phyloP scores from a whole-genome alignment of 345 rosid species.

The Sisymbrium irio region DNA sequence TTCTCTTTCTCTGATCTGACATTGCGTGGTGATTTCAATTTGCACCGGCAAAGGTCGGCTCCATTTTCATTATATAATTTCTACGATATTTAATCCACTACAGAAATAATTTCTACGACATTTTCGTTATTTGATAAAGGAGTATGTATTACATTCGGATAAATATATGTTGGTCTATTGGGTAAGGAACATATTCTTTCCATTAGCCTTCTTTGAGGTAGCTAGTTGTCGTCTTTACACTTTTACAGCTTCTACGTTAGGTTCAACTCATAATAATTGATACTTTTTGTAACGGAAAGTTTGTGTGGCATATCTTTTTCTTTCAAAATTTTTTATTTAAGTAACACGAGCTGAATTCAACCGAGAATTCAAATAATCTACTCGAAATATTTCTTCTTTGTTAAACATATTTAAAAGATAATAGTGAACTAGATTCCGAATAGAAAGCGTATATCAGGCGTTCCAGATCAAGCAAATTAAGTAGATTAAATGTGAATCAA shows the following conservation, averaged over 20 bases:
- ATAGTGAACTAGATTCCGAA: too few relatives aligned
- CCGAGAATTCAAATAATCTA: background rate
- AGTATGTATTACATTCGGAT: background rate
- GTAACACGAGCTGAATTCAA: background rate
- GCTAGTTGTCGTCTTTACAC: background rate
- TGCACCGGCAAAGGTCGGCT: slow-evolving; percentile 27
- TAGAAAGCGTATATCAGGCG: too few relatives aligned
- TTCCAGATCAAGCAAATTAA: too few relatives aligned
- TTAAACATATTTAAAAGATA: too few relatives aligned
- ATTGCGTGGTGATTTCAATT: slow-evolving; percentile 22
- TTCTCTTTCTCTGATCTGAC: slow-evolving; percentile 14
- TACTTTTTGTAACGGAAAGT: slow-evolving; percentile 11
- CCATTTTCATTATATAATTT: background rate
- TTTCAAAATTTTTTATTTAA: background rate
- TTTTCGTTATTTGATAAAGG: background rate
- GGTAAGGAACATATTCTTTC: slow-evolving; percentile 13
- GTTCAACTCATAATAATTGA: background rate
- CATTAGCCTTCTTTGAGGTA: background rate
- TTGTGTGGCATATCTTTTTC: background rate
- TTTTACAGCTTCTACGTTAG: slow-evolving; percentile 29
- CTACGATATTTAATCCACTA: background rate
- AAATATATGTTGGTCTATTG: background rate
- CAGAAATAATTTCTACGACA: background rate
- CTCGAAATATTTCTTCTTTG: background rate
- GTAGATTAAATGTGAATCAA: too few relatives aligned